Evolutionary conservation across 768 basidiomycete genomes (phyloP).

Genomic region (Phylloporus scabripes): DNA sequence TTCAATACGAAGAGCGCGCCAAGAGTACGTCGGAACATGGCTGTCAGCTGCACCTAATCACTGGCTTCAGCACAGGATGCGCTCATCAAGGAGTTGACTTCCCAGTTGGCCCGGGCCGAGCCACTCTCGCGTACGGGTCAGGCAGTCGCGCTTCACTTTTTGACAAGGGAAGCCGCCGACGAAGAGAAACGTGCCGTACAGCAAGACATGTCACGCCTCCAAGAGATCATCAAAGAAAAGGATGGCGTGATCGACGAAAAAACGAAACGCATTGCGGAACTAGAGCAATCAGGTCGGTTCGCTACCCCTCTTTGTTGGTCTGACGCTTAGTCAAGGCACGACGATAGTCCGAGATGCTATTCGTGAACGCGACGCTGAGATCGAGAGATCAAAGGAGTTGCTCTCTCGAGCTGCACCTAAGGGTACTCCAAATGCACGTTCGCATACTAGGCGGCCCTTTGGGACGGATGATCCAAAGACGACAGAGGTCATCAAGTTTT

Average conservation of each 20-base stretch:
- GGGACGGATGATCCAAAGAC: constrained; percentile 53
- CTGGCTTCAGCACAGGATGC: constrained; percentile 49
- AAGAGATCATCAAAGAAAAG: constrained; percentile 39
- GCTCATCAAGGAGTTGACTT: constrained; percentile 41
- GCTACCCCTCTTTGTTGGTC: neutral
- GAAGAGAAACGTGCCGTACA: constrained; percentile 55
- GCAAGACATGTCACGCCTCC: constrained; percentile 42
- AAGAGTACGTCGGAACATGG: constrained; percentile 38
- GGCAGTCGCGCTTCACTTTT: constrained; percentile 51
- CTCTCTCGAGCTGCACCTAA: constrained; percentile 40
- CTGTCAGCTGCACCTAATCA: constrained; percentile 1
- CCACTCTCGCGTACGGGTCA: constrained; percentile 48
- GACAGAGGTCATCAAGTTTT: constrained; percentile 59
- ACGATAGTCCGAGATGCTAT: constrained; percentile 45
- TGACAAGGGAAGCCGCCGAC: constrained; percentile 71
- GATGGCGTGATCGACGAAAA: constrained; percentile 38
- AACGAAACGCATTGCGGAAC: constrained; percentile 41
- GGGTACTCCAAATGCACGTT: constrained; percentile 32
- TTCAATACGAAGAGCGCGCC: constrained; percentile 47
- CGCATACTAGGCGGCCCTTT: constrained; percentile 32
- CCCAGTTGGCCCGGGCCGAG: constrained; percentile 49
- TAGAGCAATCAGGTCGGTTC: constrained; percentile 45
- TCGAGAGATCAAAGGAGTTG: constrained; percentile 46
- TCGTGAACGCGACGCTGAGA: constrained; percentile 58
- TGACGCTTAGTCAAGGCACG: constrained; percentile 1